Base-by-base conservation (phyloP, 2,329 filamentous ascomycete genomes). In the Capronia epimyces region DNA sequence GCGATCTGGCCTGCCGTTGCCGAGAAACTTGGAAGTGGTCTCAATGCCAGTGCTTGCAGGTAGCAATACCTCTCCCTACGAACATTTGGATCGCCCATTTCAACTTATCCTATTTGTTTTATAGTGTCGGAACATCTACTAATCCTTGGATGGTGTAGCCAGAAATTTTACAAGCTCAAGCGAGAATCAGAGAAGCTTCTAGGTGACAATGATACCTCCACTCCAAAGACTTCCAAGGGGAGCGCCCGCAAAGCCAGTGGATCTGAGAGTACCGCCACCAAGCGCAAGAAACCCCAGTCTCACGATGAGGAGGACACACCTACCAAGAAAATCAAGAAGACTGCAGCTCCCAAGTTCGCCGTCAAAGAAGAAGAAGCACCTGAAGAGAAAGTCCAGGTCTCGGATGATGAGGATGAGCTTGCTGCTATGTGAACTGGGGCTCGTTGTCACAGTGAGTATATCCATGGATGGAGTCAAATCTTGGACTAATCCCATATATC, bases 101-200 rank as follows among this genome's bases (percentile, higher is more conserved):
- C 40, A 34, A 13, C 18, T n/a, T 16, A 24, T 42, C 18, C 37
- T 46, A 42, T 31, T 16, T 21, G 32, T 31, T 25, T 44, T 3
- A 32, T 15, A 22, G 15, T 15, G 24, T 27, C 20, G 21, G 25
- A 27, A 18, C 32, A 16, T 18, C 15, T 32, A 37, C 53, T 60
- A 50, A 60, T 47, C 42, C 25, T n/a, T 45, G 34, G 13, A 9
- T 32, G 10, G 21, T 48, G 41, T 15, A 61, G 59, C 13, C 59
- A 61, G 40, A 60, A 59, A 29, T 61, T 60, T 56, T 61, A 60
- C 56, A 61, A 60, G 45, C 46, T 61, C 7, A 61, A 60, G 55
- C 56, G 50, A 25, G 59, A 60, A 24, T 46, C 55, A 7, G 59
- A 60, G 25, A 53, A 51, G 16, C 43, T 58, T 2, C 50, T 56